Evolutionary conservation across 1,284 basidiomycete genomes (phyloP), one percentile per base, ranked within the genome.

Genomic region (Amylostereum chailletii): DNA sequence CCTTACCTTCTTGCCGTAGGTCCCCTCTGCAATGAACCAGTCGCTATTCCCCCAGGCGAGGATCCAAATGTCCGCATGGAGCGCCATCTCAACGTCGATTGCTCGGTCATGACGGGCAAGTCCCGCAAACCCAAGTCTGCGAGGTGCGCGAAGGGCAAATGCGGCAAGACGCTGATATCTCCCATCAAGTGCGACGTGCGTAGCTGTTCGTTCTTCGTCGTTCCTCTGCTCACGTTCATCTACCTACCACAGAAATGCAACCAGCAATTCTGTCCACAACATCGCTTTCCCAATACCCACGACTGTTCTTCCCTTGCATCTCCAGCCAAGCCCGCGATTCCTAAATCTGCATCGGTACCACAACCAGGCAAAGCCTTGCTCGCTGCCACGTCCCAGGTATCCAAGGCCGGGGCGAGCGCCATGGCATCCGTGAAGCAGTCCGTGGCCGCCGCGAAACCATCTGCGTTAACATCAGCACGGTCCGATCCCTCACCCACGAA

Each of bases 21-120:
- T 57, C 87, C 87, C 3, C 61, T 90, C 19, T 90, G 87, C 64
- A 80, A 79, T 54, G 73, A 66, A 1, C 84, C 83, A 1, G 77
- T 90, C 5, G 77, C 86, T 8, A 77, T 90, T 51, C 79, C 77
- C 31, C 78, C 74, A 0, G 83, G 82, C 27, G 79, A 86, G 60
- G 83, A 90, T 58, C 85, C 87, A 8, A 90, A 90, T 57, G 64
- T 79, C 36, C 75, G 79, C 45, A 86, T 90, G 81, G 85, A 89
- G 53, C 65, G 69, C 1, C 87, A 90, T 59, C 74, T 90, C 55
- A 67, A 60, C 34, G 68, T 60, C 0, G 81, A 85, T 45, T 90
- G 87, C 58, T 72, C 74, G 6, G 79, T 81, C 37, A 77, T 79
- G 69, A 85, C 80, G 0, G 82, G 83, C 42, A 76, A 74, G 53